These are phyloP conservation scores for Lodderomyces pseudojiufengensis DNA, from an alignment of 1,139 yeast genomes.

Conservation along the genomic window DNA sequence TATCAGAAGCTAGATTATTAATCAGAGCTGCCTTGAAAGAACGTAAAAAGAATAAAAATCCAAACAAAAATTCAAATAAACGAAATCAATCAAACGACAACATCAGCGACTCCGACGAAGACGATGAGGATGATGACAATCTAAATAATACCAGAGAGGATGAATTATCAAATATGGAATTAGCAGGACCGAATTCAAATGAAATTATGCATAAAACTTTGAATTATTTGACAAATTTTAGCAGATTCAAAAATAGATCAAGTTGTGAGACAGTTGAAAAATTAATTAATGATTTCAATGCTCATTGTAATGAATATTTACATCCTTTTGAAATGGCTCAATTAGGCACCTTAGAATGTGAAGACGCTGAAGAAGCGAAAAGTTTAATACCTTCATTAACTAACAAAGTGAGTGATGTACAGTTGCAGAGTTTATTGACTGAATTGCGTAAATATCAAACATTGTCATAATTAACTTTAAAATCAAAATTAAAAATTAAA, in stretches of 20 bases:
- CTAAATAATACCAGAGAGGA: conserved; percentile 53
- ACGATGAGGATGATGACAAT: conserved; percentile 33
- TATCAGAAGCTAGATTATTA: conserved; percentile 84
- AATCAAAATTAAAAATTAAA: neutral
- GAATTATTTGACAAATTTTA: conserved; percentile 79
- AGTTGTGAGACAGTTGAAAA: conserved; percentile 93
- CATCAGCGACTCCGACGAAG: conserved; percentile 15
- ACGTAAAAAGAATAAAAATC: conserved; percentile 40
- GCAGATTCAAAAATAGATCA: conserved; percentile 87
- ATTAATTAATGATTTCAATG: conserved; percentile 66
- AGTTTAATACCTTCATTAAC: conserved; percentile 86
- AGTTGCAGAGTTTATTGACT: conserved; percentile 79
- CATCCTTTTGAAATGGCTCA: conserved; percentile 98
- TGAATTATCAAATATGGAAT: conserved; percentile 63
- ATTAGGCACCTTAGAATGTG: conserved; percentile 89
- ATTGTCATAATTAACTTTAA: conserved; percentile 25
- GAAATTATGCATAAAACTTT: conserved; percentile 88
- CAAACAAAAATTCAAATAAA: conserved; percentile 13
- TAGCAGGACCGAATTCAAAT: conserved; percentile 58
- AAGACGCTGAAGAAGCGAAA: conserved; percentile 96
- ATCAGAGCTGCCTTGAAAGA: conserved; percentile 88
- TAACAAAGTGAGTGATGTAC: conserved; percentile 79
- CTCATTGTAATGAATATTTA: conserved; percentile 53
- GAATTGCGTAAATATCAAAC: conserved; percentile 70
- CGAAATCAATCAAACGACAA: conserved; percentile 10